Base-by-base conservation (phyloP, 1,139 yeast genomes). In the Saccharomycopsis hybrid region DNA sequence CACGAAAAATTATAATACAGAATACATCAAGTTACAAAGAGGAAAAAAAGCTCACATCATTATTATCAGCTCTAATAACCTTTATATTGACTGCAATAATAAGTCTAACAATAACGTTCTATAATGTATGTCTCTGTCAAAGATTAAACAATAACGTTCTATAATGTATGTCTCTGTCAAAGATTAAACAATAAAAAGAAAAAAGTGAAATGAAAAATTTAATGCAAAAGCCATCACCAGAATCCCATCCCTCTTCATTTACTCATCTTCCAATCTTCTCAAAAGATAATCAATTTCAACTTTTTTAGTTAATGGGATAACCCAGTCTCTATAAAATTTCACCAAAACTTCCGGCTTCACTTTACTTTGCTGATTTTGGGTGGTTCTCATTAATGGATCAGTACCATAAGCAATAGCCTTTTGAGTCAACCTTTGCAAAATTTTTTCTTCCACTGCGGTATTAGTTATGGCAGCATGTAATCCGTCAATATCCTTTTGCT, bases 211-310 rank as follows among this genome's bases (percentile, higher is more conserved):
- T 18, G 18, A 18, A 18, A 18, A 18, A 18, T 18, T 18, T 18
- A 18, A 18, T 18, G 18, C 18, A 18, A 18, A 18, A 18, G 18
- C 18, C 18, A 18, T 18, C 18, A 18, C 18, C 18, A 18, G 18
- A 18, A 18, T 18, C 18, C 18, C 18, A 18, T 18, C 18, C 18
- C 18, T 18, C 18, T 18, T 18, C 18, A 18, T 9, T 33, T 44
- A 44, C 5, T 76, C 77, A 57, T 79, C 86, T 59, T 86, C 95
- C 51, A 90, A 69, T 65, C 98, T 75, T 62, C 95, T 76, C 61
- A 92, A 69, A 53, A 92, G 71, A 63, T 92, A 92, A 55, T 90
- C 96, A 13, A 92, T 85, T 67, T 92, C 98, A 13, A 92, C 97
- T 64, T 85, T 85, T 67, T 90, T 92, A 4, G 98, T 92, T 64